Evolutionary conservation across 768 basidiomycete genomes (phyloP).

Genomic region (Lactarius tabidus): DNA sequence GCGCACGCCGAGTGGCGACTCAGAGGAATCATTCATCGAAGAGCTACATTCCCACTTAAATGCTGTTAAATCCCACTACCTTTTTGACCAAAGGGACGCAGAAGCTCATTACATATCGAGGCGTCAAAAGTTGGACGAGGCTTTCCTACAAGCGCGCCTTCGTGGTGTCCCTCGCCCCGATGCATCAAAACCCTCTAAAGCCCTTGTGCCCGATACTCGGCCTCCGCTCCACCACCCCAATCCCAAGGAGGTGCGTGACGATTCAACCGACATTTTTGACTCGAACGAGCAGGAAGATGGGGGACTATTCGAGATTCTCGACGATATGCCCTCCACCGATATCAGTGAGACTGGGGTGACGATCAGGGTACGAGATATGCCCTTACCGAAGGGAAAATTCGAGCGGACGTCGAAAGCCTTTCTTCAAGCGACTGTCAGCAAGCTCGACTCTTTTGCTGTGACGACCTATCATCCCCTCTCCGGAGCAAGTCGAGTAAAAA

Average conservation of each 20-base stretch:
- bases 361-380: conserved; percentile 63
- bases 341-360: conserved; percentile 52
- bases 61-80: conserved; percentile 52
- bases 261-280: conserved; percentile 46
- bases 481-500: conserved; percentile 66
- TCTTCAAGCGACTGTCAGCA: conserved; percentile 63
- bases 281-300: conserved; percentile 46
- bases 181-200: neutral
- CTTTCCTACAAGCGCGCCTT: conserved; percentile 42
- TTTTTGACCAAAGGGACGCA: conserved; percentile 69
- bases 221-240: conserved; percentile 8
- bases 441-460: conserved; percentile 69
- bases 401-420: conserved; percentile 75
- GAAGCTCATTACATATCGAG: conserved; percentile 52
- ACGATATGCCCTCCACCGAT: conserved; percentile 55
- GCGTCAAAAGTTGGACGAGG: conserved; percentile 46
- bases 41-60: conserved; percentile 45
- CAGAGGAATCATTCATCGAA: conserved; percentile 33
- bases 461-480: conserved; percentile 65
- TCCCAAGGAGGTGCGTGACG: conserved; percentile 16
- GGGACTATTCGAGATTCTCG: conserved; percentile 72
- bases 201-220: neutral
- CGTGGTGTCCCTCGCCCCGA: conserved; percentile 29
- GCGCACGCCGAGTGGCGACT: conserved; percentile 30
- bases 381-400: conserved; percentile 78